Base-by-base conservation (phyloP, 805 yeast genomes). In the Cephaloascus albidus region DNA sequence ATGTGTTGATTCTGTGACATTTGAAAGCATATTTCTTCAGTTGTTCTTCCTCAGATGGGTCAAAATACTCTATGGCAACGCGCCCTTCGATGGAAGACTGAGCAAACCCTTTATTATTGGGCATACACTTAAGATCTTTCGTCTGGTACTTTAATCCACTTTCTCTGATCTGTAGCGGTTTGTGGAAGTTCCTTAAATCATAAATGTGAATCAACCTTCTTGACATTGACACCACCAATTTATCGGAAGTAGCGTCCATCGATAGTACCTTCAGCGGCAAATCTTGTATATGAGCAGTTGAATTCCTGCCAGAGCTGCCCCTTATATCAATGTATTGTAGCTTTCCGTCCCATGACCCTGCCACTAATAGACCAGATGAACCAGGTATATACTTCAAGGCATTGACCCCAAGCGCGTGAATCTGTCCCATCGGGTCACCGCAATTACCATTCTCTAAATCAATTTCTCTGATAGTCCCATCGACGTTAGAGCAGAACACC, bases 71-170 rank as follows among this genome's bases (percentile, higher is more conserved):
- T 20, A 86, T 73, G 0, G 88, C 78, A 1, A 83, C 87, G 20
- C 94, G 63, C 0, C 95, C 95, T 49, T 85, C 95, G n/a, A 86
- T 67, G 1, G 90, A 79, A 20, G 86, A 66, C 26, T 79, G 69
- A 0, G 81, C 86, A 53, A 73, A 81, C 5, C 81, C 93, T 45
- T 61, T 54, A 3, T 69, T 69, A 40, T 66, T 59, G 0, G 84
- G 82, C 47, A 78, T 68, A 31, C 77, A 61, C 45, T 65, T 67
- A 28, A 85, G 48, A 18, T 72, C 72, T 36, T 79, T 63, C 2
- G 81, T 74, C 56, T 83, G 88, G 50, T 75, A 76, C 48, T 76
- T 76, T 38, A 85, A 63, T 0, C 89, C 85, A 31, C 80, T 71
- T 41, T 79, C 83, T 32, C 85, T 58, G 3, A 63, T 54, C 40